These are phyloP conservation scores for Crotalaria pallida DNA, from an alignment of 306 rosid genomes.

Conservation along the genomic window DNA sequence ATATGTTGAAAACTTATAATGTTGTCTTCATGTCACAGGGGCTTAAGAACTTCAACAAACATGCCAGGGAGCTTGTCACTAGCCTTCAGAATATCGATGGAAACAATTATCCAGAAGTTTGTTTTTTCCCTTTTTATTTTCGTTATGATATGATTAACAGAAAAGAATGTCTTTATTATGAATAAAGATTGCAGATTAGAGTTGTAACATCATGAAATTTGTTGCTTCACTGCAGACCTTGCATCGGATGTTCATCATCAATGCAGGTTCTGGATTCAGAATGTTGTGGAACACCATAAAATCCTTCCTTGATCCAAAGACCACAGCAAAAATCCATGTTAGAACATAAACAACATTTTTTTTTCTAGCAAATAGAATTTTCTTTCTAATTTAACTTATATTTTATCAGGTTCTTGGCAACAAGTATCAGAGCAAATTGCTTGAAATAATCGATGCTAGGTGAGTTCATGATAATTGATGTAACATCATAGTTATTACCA, in stretches of 20 bases:
- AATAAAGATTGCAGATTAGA: background rate
- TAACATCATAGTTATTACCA: background rate
- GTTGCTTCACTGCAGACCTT: conserved; percentile 61
- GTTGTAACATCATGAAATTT: conserved; percentile 23
- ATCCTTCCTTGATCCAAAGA: conserved; percentile 92
- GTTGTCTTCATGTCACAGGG: conserved; percentile 45
- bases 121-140: conserved; percentile 1
- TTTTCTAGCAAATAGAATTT: conserved; percentile 4
- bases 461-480: conserved; percentile 25
- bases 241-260: conserved; percentile 95
- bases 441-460: conserved; percentile 89
- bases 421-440: conserved; percentile 86
- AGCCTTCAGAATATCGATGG: conserved; percentile 78
- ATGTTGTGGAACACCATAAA: conserved; percentile 90
- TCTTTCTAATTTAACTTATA: conserved; percentile 14
- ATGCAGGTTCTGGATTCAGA: conserved; percentile 96
- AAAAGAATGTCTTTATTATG: background rate
- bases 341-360: conserved; percentile 11
- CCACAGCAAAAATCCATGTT: conserved; percentile 82
- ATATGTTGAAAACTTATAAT: background rate
- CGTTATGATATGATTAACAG: background rate
- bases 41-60: conserved; percentile 73
- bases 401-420: conserved; percentile 79
- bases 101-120: conserved; percentile 87
- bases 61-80: conserved; percentile 70